Percentiles rank a stretch among this genome's conserved stretches.
phyloP scores from a whole-genome alignment of 129 eudicot genomes.

The Chrysanthemum seticuspe region DNA sequence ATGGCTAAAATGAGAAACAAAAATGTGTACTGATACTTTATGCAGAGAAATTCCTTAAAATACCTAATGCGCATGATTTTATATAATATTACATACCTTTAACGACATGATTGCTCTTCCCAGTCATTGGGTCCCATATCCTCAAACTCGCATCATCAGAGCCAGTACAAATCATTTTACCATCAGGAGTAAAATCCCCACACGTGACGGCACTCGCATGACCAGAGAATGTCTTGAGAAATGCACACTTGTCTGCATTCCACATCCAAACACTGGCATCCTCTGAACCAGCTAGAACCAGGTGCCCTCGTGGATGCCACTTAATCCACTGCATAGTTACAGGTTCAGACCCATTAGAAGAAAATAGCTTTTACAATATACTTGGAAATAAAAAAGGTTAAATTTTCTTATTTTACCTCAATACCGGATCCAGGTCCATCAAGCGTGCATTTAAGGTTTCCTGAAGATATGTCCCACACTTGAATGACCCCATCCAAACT shows the following conservation, averaged over 20 bases:
- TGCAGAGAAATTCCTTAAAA: too few relatives aligned
- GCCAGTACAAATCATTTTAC: constrained; percentile 82
- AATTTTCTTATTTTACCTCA: constrained; percentile 54
- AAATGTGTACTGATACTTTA: background rate
- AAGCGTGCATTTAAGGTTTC: constrained; percentile 59
- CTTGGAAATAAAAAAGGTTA: background rate
- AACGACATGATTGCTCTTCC: constrained; percentile 65
- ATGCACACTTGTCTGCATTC: constrained; percentile 81
- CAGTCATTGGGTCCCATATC: constrained; percentile 85
- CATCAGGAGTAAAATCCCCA: constrained; percentile 98
- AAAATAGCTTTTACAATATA: background rate
- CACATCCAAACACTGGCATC: constrained; percentile 95
- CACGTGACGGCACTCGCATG: constrained; percentile 82
- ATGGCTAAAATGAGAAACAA: too few relatives aligned
- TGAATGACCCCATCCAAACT: constrained; percentile 76
- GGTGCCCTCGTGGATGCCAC: constrained; percentile 99
- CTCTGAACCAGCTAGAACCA: constrained; percentile 90
- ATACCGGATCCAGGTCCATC: constrained; percentile 87
- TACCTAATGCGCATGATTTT: background rate
- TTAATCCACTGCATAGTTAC: constrained; percentile 69
- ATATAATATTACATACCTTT: constrained; percentile 22
- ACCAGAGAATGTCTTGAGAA: constrained; percentile 66
- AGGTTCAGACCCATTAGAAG: background rate
- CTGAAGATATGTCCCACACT: constrained; percentile 71
- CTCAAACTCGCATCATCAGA: constrained; percentile 97